phyloP scores from a whole-genome alignment of 2,329 filamentous ascomycete species.

The Aspergillus sp. region DNA sequence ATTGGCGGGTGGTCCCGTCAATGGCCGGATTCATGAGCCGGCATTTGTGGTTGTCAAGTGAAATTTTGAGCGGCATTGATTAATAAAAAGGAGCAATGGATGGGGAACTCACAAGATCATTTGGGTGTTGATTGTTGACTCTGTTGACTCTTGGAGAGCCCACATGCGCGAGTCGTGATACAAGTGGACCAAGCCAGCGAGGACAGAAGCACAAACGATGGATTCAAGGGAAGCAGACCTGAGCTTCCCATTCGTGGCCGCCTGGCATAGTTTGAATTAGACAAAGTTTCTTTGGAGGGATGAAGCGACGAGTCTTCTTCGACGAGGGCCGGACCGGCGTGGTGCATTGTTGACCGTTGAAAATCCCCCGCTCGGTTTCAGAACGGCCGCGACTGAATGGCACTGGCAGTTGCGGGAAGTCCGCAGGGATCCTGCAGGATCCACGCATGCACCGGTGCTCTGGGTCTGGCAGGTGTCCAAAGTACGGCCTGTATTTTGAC shows the following conservation, averaged over 20 bases:
- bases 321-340: too few relatives aligned
- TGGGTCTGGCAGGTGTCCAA: not conserved
- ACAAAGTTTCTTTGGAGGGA: not conserved
- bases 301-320: not conserved
- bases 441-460: not conserved
- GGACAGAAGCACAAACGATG: not conserved
- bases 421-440: not conserved
- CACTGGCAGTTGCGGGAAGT: not conserved
- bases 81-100: not conserved
- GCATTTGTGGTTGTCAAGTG: not conserved
- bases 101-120: not conserved
- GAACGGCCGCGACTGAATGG: too few relatives aligned
- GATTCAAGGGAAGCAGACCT: not conserved
- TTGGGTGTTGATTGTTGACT: not conserved
- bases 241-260: not conserved
- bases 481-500: not conserved
- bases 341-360: not conserved
- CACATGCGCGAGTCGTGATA: not conserved
- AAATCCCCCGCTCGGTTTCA: not conserved
- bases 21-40: not conserved
- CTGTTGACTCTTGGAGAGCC: not conserved
- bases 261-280: not conserved
- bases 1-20: not conserved
- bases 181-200: not conserved
- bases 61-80: not conserved